These are phyloP conservation scores for Typha latifolia DNA, from an alignment of 176 grass and related monocot genomes.

Conservation along the genomic window DNA sequence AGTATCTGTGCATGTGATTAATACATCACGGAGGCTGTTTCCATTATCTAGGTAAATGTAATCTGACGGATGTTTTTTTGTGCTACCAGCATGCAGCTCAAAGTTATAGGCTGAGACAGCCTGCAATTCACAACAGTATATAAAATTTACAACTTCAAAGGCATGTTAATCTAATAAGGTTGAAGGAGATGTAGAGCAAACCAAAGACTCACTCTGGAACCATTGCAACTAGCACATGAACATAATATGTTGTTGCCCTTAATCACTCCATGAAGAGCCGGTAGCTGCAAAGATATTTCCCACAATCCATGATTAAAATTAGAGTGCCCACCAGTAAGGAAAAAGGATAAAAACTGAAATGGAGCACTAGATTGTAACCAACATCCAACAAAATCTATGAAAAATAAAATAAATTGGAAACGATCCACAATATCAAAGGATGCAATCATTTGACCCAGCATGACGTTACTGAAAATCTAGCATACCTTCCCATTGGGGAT, in stretches of 20 bases:
- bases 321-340: slow-evolving; percentile 11
- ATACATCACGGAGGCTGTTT: slow-evolving; percentile 50
- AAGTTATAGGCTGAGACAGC: slow-evolving; percentile 55
- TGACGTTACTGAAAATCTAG: neutral
- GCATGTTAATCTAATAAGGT: neutral
- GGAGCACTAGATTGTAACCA: neutral
- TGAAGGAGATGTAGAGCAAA: neutral
- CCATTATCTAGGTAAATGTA: slow-evolving; percentile 63
- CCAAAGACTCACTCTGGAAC: slow-evolving; percentile 34
- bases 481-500: slow-evolving; percentile 62
- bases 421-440: too few relatives aligned
- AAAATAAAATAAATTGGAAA: neutral
- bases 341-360: neutral
- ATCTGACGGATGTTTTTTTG: slow-evolving; percentile 62
- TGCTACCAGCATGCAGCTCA: slow-evolving; percentile 71
- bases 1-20: slow-evolving; percentile 32
- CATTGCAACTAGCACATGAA: slow-evolving; percentile 55
- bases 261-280: slow-evolving; percentile 50
- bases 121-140: slow-evolving; percentile 24
- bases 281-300: slow-evolving; percentile 41
- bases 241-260: slow-evolving; percentile 41
- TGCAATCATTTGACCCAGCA: too few relatives aligned
- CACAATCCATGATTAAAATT: slow-evolving; percentile 28
- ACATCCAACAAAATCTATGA: neutral
- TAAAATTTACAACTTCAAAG: neutral